Evolutionary conservation across 2,329 filamentous ascomycete genomes (phyloP).

Genomic region (Alternaria brassicae): DNA sequence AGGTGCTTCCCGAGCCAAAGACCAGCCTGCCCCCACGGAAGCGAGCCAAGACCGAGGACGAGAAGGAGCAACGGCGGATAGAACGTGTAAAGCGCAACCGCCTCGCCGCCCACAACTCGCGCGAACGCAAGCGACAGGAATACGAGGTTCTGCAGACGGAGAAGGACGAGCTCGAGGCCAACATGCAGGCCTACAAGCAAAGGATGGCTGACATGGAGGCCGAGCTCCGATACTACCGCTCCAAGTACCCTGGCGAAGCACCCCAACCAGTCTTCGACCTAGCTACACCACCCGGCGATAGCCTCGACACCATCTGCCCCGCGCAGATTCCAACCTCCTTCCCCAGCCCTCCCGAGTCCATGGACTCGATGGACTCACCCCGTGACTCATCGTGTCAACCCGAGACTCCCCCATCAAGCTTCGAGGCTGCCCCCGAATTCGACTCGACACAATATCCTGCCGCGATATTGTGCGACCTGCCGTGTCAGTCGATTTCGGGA

Average conservation of each 20-base stretch:
- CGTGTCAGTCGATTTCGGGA: slow-evolving; percentile 84
- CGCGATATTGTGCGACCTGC: slow-evolving; percentile 99
- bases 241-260: slow-evolving; percentile 42
- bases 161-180: slow-evolving; percentile 69
- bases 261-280: slow-evolving; percentile 32
- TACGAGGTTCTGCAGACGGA: slow-evolving; percentile 80
- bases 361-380: slow-evolving; percentile 51
- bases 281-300: slow-evolving; percentile 32
- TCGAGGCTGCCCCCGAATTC: slow-evolving; percentile 65
- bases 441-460: slow-evolving; percentile 99
- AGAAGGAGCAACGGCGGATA: slow-evolving; percentile 97
- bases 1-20: slow-evolving; percentile 94
- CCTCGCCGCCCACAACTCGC: slow-evolving; percentile 92
- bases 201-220: slow-evolving; percentile 58
- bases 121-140: slow-evolving; percentile 89
- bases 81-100: slow-evolving; percentile 97
- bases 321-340: slow-evolving; percentile 45
- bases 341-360: slow-evolving; percentile 47
- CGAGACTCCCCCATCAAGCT: slow-evolving; percentile 49
- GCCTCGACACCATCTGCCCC: slow-evolving; percentile 45
- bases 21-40: slow-evolving; percentile 95
- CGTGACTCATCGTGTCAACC: slow-evolving; percentile 49
- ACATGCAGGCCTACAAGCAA: slow-evolving; percentile 64
- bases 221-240: slow-evolving; percentile 52
- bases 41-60: slow-evolving; percentile 97